Evolutionary conservation across 345 rosid genomes (phyloP).

Genomic region (Laguncularia racemosa): DNA sequence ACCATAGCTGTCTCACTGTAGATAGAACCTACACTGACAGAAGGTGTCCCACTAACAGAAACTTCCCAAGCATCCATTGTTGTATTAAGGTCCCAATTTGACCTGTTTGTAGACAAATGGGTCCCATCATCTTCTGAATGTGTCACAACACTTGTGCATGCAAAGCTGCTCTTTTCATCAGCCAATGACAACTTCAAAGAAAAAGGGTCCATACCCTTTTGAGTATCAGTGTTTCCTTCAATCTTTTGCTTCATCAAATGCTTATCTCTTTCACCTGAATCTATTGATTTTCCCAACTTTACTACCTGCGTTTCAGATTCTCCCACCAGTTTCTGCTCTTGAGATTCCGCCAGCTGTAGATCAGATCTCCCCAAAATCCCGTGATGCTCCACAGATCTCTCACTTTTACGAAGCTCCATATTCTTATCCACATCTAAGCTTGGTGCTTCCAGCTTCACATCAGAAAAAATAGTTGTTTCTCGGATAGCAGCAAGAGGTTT

Average conservation of each 20-base stretch:
- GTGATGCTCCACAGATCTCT: conserved; percentile 10
- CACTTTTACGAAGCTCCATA: conserved; percentile 18
- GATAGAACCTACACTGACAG: conserved; percentile 17
- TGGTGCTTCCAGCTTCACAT: conserved; percentile 30
- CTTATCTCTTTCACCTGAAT: conserved; percentile 12
- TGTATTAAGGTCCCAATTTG: conserved; percentile 83
- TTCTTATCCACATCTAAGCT: conserved; percentile 7
- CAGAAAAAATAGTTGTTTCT: conserved; percentile 5
- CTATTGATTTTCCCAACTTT: conserved; percentile 28
- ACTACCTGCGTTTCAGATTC: conserved; percentile 15
- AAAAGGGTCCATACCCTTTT: conserved; percentile 21
- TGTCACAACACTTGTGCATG: conserved; percentile 13
- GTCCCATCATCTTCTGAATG: conserved; percentile 14
- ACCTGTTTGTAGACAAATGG: conserved; percentile 29
- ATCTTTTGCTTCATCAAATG: conserved; percentile 16
- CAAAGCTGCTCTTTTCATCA: conserved; percentile 26
- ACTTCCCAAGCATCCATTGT: conserved; percentile 86
- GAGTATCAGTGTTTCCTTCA: conserved; percentile 16
- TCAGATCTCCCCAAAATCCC: conserved; percentile 17
- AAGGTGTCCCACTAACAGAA: conserved; percentile 22
- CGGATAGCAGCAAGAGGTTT: conserved; percentile 8
- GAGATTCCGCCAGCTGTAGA: conserved; percentile 20
- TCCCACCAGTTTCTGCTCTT: conserved; percentile 13
- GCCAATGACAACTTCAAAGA: conserved; percentile 47
- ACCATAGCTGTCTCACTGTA: conserved; percentile 7